phyloP scores from a whole-genome alignment of 2,329 filamentous ascomycete species.

The Dothistroma pini region DNA sequence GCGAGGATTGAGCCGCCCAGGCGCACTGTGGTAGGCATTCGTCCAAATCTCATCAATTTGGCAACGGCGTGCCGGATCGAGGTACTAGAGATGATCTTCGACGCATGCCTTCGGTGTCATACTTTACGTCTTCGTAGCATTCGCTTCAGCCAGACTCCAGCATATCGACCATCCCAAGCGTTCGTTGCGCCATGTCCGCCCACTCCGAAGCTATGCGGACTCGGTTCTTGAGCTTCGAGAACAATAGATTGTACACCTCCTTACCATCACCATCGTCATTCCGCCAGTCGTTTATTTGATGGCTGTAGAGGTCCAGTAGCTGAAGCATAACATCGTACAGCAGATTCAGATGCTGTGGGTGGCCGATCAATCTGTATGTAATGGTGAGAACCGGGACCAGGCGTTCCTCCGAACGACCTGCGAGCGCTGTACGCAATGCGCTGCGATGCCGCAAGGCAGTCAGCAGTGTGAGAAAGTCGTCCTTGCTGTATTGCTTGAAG shows the following conservation, averaged over 20 bases:
- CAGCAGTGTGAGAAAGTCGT: conserved; percentile 66
- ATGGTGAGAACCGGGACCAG: conserved; percentile 81
- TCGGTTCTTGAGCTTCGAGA: conserved; percentile 62
- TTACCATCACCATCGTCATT: conserved; percentile 29
- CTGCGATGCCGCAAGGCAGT: conserved; percentile 83
- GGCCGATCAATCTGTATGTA: conserved; percentile 74
- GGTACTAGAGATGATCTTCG: neutral
- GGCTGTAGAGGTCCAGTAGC: conserved; percentile 81
- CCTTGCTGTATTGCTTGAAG: conserved; percentile 25
- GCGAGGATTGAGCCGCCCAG: too few relatives aligned
- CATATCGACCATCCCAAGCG: conserved; percentile 84
- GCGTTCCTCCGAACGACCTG: conserved; percentile 73
- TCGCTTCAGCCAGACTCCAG: conserved; percentile 51
- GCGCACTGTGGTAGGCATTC: too few relatives aligned
- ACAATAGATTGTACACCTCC: conserved; percentile 51
- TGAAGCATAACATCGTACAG: conserved; percentile 80
- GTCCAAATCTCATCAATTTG: too few relatives aligned
- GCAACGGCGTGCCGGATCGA: neutral
- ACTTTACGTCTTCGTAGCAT: neutral
- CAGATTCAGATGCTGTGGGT: conserved; percentile 75
- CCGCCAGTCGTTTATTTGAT: conserved; percentile 59
- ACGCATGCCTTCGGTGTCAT: neutral
- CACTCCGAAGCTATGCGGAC: conserved; percentile 77
- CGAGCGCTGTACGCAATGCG: conserved; percentile 74
- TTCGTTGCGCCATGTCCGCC: conserved; percentile 76